Evolutionary conservation across 2,329 filamentous ascomycete species (phyloP), one percentile per base, ranked within the genome.

Genomic region (Neospermospora avenae): DNA sequence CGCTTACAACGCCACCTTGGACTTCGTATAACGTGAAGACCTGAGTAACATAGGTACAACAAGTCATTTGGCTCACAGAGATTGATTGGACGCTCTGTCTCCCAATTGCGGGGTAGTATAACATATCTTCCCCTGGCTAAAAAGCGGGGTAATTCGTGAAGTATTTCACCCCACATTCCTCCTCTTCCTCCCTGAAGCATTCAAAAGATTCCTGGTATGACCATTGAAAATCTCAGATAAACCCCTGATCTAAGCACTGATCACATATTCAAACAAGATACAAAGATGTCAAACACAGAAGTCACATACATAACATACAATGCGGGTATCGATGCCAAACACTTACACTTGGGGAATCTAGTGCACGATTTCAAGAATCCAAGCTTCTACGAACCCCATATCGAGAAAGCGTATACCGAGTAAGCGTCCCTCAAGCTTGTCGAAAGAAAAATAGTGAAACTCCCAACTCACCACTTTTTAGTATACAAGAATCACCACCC

Each of bases 291-390:
- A 42, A 49, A 54, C 20, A 28, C 16, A 41, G 62, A 62, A 35
- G 59, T 52, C 11, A 65, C 65, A 11, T 65, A 67, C 51, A 39
- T 63, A 41, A 66, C 65, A 13, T 68, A 68, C 57, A 65, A 64
- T 57, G 45, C 57, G 14, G 65, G 66, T 31, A 31, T 64, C 20
- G 59, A 64, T 45, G 56, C 58, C 16, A 67, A 67, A 37, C 52
- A 67, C 35, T 53, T 68, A 31, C 65, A 67, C 48, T 58, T 68
- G 5, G 65, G 66, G 51, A 68, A 67, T 42, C 62, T 68, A 16
- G 65, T 67, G 16, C 65, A 68, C 55, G 62, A 67, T 49, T 63
- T 57, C 51, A 53, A 64, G 22, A 39, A 65, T 18, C 66, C 66
- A 3, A 62, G 55, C 3, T 46, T 49, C 16, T 55, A 63, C 42